A percentile compares a stretch with the other conserved stretches of the same genome.
Conservation (phyloP, 305 asterid genomes). For the Caryopteris hybrid region DNA sequence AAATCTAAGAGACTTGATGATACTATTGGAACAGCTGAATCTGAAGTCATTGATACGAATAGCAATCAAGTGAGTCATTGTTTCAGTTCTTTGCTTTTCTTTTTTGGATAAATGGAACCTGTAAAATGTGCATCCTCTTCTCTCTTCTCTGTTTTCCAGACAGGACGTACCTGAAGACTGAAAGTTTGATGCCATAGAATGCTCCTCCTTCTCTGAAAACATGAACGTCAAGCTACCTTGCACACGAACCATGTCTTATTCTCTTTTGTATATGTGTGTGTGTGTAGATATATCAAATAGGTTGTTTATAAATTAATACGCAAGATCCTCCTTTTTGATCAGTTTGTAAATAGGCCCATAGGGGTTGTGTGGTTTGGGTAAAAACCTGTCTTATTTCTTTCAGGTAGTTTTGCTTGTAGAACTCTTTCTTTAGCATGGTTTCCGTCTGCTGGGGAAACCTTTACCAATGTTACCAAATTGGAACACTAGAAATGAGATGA, state of each 20-base stretch:
- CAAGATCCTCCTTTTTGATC: background rate
- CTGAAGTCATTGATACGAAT: slow-evolving; percentile 34
- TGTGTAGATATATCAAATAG: background rate
- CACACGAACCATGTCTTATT: no score
- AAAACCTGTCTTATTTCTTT: background rate
- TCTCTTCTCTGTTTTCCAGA: slow-evolving; percentile 13
- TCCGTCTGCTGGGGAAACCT: no score
- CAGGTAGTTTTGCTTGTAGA: background rate
- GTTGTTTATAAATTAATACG: background rate
- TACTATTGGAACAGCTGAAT: slow-evolving; percentile 26
- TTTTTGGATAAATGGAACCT: background rate
- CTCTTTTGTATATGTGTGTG: no score
- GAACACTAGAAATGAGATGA: no score
- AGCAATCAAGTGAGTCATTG: slow-evolving; percentile 39
- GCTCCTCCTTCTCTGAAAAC: no score
- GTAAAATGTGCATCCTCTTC: background rate
- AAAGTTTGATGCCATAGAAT: slow-evolving; percentile 6
- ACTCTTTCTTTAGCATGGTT: no score
- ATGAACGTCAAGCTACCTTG: no score
- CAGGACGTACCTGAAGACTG: slow-evolving; percentile 25
- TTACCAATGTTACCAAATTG: no score
- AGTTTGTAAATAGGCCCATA: background rate
- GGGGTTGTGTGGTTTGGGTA: no score
- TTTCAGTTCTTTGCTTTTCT: slow-evolving; percentile 10
- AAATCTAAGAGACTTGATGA: slow-evolving; percentile 28